Conservation (phyloP, 2,329 filamentous ascomycete genomes). For the Reticulascus tulasneorum region DNA sequence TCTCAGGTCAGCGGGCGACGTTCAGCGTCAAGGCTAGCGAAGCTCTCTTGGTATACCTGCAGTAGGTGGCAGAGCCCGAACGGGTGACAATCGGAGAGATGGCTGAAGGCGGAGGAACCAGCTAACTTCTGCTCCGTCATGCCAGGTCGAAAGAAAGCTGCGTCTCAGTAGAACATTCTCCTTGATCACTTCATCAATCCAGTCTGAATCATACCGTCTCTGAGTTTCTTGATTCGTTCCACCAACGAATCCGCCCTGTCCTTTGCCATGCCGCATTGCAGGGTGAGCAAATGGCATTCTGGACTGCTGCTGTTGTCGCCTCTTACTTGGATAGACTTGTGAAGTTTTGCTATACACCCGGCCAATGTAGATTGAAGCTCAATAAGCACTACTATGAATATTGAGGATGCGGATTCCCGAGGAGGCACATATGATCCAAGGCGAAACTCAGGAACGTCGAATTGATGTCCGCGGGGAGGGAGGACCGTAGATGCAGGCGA, state of each 20-base stretch:
- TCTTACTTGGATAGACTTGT: background rate
- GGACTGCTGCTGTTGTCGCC: background rate
- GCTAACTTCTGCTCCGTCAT: no score
- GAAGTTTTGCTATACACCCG: background rate
- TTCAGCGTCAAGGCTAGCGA: slow-evolving; percentile 17
- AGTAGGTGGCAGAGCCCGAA: no score
- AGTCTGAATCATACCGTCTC: background rate
- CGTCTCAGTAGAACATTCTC: no score
- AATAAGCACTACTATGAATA: slow-evolving; percentile 26
- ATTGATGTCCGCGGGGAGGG: slow-evolving; percentile 22
- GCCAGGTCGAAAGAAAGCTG: no score
- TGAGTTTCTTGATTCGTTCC: slow-evolving; percentile 12
- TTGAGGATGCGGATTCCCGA: slow-evolving; percentile 25
- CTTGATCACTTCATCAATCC: no score
- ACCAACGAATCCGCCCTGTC: slow-evolving; percentile 17
- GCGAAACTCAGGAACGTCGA: slow-evolving; percentile 35
- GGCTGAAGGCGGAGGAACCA: no score
- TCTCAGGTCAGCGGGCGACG: background rate
- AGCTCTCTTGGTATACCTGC: slow-evolving; percentile 5
- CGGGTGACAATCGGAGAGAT: no score
- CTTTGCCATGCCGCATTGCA: slow-evolving; percentile 23
- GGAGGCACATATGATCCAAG: slow-evolving; percentile 35
- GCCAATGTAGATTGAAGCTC: slow-evolving; percentile 24
- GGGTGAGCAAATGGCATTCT: slow-evolving; percentile 16
- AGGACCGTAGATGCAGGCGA: slow-evolving; percentile 19